Base-by-base conservation (phyloP, 2,329 filamentous ascomycete genomes). In the Fusarium sp. region DNA sequence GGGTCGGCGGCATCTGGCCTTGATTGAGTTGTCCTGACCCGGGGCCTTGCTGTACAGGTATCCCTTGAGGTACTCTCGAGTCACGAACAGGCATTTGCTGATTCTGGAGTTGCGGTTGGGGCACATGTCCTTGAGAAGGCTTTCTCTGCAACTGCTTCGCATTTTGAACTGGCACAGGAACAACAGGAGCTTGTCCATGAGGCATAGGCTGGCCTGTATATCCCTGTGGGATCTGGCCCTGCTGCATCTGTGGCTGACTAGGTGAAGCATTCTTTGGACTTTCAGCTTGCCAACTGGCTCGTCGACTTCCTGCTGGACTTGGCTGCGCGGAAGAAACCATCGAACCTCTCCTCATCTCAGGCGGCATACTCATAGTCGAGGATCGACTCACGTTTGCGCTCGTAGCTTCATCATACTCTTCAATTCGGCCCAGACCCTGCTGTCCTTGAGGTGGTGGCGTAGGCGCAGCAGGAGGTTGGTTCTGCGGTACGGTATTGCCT, bases 341-440 rank as follows among this genome's bases (percentile, higher is more conserved):
- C 1, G 71, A 73, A 6, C 51, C 65, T 6, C 62, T 63, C 24
- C 66, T 50, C 9, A 67, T 62, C 6, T 60, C 64, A 2, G 49
- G 51, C 2, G 63, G 59, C 6, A 62, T 46, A 32, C 57, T 71
- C 23, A 55, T 36, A 2, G 71, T 61, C 3, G 72, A 70, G 6
- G 72, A 69, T 3, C 65, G 61, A 19, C 67, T 71, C 11, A 60
- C 56, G 4, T 60, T 54, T 23, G 43, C n/a, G 17, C 57, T 43
- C 4, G 60, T n/a, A 12, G 50, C 56, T 45, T 74, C 72, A 3
- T 74, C 70, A 4, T 71, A 62, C 48, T 75, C 74, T 32, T 74
- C 72, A 14, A 75, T 76, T 8, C 72, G 66, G 5, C 54, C 58
- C 1, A 75, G 53, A n/a, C 53, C 44, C 32, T 67, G 68, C 39